Conservation (phyloP, 1,139 yeast species). For the Taphrina wiesneri region DNA sequence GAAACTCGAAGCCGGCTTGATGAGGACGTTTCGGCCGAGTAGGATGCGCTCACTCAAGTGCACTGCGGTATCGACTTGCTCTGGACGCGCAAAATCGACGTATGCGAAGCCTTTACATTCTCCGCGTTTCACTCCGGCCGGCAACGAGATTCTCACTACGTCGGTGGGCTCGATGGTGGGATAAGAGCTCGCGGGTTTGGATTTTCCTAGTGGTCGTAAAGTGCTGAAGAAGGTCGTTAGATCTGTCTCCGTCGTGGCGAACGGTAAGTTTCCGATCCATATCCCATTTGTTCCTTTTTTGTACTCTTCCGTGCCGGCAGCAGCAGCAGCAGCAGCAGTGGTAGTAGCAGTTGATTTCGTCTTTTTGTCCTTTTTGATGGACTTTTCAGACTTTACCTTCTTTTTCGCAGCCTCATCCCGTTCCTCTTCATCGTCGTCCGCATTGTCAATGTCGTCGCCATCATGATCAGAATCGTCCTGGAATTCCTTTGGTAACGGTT, state of each 20-base stretch:
- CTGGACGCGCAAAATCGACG: conserved; percentile 69
- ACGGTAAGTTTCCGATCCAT: conserved; percentile 92
- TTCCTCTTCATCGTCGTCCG: conserved; percentile 43
- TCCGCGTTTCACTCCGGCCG: conserved; percentile 44
- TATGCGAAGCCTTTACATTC: conserved; percentile 79
- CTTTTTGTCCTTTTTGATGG: conserved; percentile 39
- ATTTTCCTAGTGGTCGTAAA: conserved; percentile 32
- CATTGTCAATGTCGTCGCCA: conserved; percentile 49
- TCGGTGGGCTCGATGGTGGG: conserved; percentile 47
- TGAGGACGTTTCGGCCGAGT: conserved; percentile 81
- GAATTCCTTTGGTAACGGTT: conserved; percentile 1
- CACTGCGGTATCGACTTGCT: conserved; percentile 66
- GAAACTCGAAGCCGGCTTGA: conserved; percentile 75
- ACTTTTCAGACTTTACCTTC: conserved; percentile 35
- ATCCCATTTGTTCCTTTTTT: conserved; percentile 61
- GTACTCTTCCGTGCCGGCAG: conserved; percentile 42
- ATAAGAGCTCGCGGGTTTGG: conserved; percentile 44
- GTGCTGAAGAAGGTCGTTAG: conserved; percentile 62
- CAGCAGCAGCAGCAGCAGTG: conserved; percentile 45
- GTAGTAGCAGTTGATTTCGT: conserved; percentile 59
- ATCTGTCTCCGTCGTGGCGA: conserved; percentile 79
- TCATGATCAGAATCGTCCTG: conserved; percentile 49
- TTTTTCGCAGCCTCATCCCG: conserved; percentile 37
- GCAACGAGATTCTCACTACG: conserved; percentile 50
- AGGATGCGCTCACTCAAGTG: conserved; percentile 67